Evolutionary conservation across 768 basidiomycete species (phyloP).

Genomic region (Crepidotus variabilis): DNA sequence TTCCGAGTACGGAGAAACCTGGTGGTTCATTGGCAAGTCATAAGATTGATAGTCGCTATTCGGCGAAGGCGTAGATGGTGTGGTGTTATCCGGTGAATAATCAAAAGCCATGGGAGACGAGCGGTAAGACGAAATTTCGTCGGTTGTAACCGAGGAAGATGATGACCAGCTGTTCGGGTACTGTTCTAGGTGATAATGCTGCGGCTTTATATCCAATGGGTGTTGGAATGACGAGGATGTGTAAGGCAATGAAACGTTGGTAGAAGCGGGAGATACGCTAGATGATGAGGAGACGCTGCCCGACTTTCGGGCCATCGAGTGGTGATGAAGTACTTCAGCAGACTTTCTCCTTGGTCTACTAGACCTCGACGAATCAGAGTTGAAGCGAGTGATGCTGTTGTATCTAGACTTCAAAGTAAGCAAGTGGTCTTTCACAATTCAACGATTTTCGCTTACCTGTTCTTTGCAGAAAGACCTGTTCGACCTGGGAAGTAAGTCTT

Average conservation of each 20-base stretch:
- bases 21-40: slow-evolving; percentile 29
- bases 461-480: slow-evolving; percentile 58
- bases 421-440: not conserved
- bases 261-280: slow-evolving; percentile 34
- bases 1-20: slow-evolving; percentile 26
- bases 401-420: slow-evolving; percentile 28
- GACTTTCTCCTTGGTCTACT: slow-evolving; percentile 34
- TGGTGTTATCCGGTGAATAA: slow-evolving; percentile 19
- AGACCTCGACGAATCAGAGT: slow-evolving; percentile 32
- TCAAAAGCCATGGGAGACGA: slow-evolving; percentile 23
- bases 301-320: slow-evolving; percentile 26
- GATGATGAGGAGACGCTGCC: slow-evolving; percentile 40
- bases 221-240: slow-evolving; percentile 19
- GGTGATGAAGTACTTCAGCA: slow-evolving; percentile 26
- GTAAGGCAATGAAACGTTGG: slow-evolving; percentile 21
- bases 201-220: slow-evolving; percentile 16
- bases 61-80: slow-evolving; percentile 24
- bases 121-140: slow-evolving; percentile 26
- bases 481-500: slow-evolving; percentile 59
- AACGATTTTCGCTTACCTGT: slow-evolving; percentile 34
- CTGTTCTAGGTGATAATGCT: slow-evolving; percentile 21
- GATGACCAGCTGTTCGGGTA: slow-evolving; percentile 26
- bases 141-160: slow-evolving; percentile 26
- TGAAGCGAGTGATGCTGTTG: slow-evolving; percentile 49
- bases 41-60: slow-evolving; percentile 28